Conservation (phyloP, 371 early-diverging fungal genomes). For the Mortierella sp. region DNA sequence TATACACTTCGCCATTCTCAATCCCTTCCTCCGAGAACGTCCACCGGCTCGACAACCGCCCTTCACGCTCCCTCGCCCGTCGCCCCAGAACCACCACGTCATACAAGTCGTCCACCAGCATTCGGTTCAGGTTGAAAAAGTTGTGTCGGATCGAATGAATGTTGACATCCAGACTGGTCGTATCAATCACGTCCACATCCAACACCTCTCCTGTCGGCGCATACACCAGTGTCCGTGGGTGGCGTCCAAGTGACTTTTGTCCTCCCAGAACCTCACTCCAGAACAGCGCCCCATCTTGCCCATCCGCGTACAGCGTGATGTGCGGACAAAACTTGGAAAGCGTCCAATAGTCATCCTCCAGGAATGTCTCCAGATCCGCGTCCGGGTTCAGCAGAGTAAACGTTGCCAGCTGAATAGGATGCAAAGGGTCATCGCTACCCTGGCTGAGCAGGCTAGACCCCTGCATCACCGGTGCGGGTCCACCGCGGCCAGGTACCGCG, state of each 20-base stretch:
- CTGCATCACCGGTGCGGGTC: not conserved
- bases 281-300: slow-evolving; percentile 54
- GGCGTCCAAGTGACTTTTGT: slow-evolving; percentile 37
- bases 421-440: not conserved
- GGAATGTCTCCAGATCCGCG: slow-evolving; percentile 44
- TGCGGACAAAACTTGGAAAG: slow-evolving; percentile 53
- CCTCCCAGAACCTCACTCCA: slow-evolving; percentile 45
- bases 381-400: slow-evolving; percentile 59
- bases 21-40: slow-evolving; percentile 40
- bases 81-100: slow-evolving; percentile 54
- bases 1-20: slow-evolving; percentile 52
- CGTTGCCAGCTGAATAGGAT: slow-evolving; percentile 38
- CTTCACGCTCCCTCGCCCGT: slow-evolving; percentile 54
- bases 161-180: slow-evolving; percentile 57
- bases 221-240: slow-evolving; percentile 35
- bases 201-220: slow-evolving; percentile 37
- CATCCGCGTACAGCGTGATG: slow-evolving; percentile 56
- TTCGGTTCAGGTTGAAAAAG: slow-evolving; percentile 58
- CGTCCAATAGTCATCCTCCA: slow-evolving; percentile 46
- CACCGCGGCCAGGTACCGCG: not conserved
- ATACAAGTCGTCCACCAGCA: slow-evolving; percentile 57
- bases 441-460: not conserved
- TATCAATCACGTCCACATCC: slow-evolving; percentile 60
- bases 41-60: slow-evolving; percentile 50
- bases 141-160: slow-evolving; percentile 57